These are phyloP conservation scores for Fraxinus albicans DNA, from an alignment of 305 asterid genomes.

Conservation along the genomic window DNA sequence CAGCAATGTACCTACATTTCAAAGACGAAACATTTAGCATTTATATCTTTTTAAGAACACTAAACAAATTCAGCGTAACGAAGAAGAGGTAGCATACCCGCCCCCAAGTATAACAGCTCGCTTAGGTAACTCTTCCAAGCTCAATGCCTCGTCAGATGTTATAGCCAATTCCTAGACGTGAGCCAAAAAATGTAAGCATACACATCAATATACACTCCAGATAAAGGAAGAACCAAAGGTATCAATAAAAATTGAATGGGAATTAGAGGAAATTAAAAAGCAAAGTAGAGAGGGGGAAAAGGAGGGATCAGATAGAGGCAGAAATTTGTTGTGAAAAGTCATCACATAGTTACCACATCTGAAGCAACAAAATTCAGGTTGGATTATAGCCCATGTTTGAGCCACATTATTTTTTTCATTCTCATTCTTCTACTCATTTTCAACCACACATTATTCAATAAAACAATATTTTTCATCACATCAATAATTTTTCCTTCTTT, in stretches of 20 bases:
- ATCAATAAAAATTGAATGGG: not conserved
- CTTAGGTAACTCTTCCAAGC: conserved; percentile 94
- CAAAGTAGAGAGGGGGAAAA: not conserved
- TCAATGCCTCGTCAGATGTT: conserved; percentile 97
- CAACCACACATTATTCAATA: too few relatives aligned
- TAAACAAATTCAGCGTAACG: conserved; percentile 11
- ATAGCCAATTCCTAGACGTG: conserved; percentile 71
- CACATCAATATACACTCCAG: not conserved
- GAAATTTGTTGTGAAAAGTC: not conserved
- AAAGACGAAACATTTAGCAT: conserved; percentile 5
- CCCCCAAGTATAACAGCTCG: conserved; percentile 87
- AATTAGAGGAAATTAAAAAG: not conserved
- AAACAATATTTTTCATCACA: too few relatives aligned
- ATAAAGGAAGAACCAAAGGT: not conserved
- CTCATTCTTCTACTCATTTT: too few relatives aligned
- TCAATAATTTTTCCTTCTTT: too few relatives aligned
- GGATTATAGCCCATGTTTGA: not conserved
- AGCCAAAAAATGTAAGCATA: conserved; percentile 7
- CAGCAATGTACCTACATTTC: conserved; percentile 81
- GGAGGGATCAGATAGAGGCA: not conserved
- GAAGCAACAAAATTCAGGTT: not conserved
- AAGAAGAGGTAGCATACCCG: conserved; percentile 54
- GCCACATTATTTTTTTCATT: too few relatives aligned
- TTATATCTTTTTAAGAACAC: conserved; percentile 12
- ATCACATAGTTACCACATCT: not conserved